Evolutionary conservation across 768 basidiomycete genomes (phyloP), one percentile per base, ranked within the genome.

Genomic region (Rhizopogon sp.): DNA sequence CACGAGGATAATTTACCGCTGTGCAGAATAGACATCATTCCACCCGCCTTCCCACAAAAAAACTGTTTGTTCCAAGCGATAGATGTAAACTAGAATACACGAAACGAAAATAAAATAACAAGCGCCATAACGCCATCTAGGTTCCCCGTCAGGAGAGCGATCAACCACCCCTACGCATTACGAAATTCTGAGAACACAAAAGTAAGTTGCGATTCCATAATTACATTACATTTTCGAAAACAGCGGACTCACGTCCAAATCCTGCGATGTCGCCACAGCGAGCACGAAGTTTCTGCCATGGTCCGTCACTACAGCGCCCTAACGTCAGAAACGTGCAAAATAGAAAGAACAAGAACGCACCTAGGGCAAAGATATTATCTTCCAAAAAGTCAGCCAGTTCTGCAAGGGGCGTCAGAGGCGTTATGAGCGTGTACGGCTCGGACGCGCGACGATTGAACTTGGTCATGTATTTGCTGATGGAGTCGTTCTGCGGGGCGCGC

Each of bases 311-410:
- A 58, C 17, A 51, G 37, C 25, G 25, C 11, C n/a, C 39, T 40
- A 43, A 28, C 2, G 39, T 64, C 35, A 59, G 43, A 6, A 22
- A 22, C 8, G 31, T 31, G n/a, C 17, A 39, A 39, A 9, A 39
- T 13, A 37, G 43, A 52, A 29, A 9, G 40, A 11, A 63, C 78
- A 11, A 60, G 13, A 11, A 63, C 78, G 44, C 51, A 87, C 90
- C 87, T 28, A 93, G 70, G 2, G 90, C 91, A 59, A 93, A 93
- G 40, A 87, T 77, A 59, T 90, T 87, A 20, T 74, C 53, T 59
- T 76, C 72, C 51, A 96, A 74, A 70, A 97, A 97, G 10, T 74
- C 76, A 62, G 93, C 92, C n/a, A 96, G 75, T 11, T 92, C 90
- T 0, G 81, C 80, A 9, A 96, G 77, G 2, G 90, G 80, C 6